Percentiles rank a stretch among this genome's conserved stretches.
Conservation (phyloP, 495 filamentous ascomycete species). For the Acidiella bohemica region DNA sequence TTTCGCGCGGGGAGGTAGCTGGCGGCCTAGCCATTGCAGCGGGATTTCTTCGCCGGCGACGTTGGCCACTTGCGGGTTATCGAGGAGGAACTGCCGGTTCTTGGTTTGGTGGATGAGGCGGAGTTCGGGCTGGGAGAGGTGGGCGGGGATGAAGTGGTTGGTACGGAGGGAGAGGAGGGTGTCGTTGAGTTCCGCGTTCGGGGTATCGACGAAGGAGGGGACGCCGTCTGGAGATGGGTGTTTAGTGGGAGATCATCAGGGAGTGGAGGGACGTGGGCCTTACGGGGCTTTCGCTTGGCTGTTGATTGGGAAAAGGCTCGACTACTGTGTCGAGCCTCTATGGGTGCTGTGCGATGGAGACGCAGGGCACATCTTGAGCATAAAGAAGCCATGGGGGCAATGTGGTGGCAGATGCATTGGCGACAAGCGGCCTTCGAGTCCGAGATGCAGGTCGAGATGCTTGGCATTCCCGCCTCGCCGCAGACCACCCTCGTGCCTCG, state of each 20-base stretch:
- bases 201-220: slow-evolving; percentile 23
- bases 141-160: slow-evolving; percentile 27
- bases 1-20: slow-evolving; percentile 22
- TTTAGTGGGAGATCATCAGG: background rate
- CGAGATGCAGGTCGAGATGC: too few relatives aligned
- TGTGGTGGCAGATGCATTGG: too few relatives aligned
- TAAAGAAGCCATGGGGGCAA: background rate
- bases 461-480: slow-evolving; percentile 5
- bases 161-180: slow-evolving; percentile 21
- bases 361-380: slow-evolving; percentile 18
- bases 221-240: slow-evolving; percentile 14
- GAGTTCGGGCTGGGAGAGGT: slow-evolving; percentile 24
- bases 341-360: slow-evolving; percentile 6
- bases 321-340: background rate
- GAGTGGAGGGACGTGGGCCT: background rate
- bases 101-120: slow-evolving; percentile 25
- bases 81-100: slow-evolving; percentile 17
- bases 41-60: slow-evolving; percentile 28
- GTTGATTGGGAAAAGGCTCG: slow-evolving; percentile 13
- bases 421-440: too few relatives aligned
- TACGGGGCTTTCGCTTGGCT: slow-evolving; percentile 7
- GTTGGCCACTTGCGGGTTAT: slow-evolving; percentile 25
- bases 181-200: slow-evolving; percentile 23
- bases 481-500: background rate
- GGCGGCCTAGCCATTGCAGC: slow-evolving; percentile 26